phyloP scores from a whole-genome alignment of 2,329 filamentous ascomycete genomes.

The Tolypocladium sp. region DNA sequence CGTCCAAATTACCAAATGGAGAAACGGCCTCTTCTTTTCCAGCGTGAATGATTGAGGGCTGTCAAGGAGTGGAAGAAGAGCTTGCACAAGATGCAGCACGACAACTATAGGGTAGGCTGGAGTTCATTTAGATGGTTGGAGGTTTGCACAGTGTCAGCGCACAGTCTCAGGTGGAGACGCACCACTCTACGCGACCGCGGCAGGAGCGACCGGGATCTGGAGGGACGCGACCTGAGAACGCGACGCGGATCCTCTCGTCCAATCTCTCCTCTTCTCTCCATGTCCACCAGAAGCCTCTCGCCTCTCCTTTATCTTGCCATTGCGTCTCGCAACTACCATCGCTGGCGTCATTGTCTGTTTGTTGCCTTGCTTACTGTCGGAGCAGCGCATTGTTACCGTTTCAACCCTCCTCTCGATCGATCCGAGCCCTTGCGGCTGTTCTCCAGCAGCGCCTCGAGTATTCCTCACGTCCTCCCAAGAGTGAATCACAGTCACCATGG shows the following conservation, averaged over 20 bases:
- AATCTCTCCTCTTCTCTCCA: neutral
- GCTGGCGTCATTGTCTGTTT: neutral
- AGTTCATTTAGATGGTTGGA: no score
- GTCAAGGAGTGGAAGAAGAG: no score
- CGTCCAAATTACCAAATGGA: no score
- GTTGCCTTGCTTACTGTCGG: neutral
- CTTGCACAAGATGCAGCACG: no score
- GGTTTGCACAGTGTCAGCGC: neutral
- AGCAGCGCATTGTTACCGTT: neutral
- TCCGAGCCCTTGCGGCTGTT: neutral
- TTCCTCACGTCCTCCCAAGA: neutral
- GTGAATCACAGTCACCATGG: conserved; percentile 14
- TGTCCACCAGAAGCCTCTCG: neutral
- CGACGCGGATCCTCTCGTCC: neutral
- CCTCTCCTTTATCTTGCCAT: neutral
- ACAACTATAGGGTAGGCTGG: neutral
- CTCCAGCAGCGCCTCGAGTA: neutral
- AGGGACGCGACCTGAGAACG: neutral
- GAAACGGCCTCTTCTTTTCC: neutral
- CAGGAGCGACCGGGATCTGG: neutral
- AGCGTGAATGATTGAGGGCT: no score
- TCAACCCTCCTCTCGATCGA: neutral
- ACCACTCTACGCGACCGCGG: neutral
- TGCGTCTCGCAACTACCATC: neutral
- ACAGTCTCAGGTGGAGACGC: neutral